Evolutionary conservation across 768 basidiomycete species (phyloP).

Genomic region (Suillus subaureus): DNA sequence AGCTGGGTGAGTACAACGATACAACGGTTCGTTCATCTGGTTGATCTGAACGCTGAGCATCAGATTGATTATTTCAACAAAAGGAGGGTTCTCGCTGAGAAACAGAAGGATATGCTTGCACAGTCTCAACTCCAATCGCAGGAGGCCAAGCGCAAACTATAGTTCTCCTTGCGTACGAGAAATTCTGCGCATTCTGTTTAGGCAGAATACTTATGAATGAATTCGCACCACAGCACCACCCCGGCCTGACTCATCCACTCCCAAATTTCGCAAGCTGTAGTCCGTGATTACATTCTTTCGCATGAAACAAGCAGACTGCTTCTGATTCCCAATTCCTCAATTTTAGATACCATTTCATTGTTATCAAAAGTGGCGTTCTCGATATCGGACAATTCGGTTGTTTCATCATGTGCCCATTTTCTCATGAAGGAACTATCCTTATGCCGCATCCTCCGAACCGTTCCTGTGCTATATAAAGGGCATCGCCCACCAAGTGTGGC

Average conservation of each 20-base stretch:
- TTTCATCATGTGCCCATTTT: neutral
- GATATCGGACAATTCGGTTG: neutral
- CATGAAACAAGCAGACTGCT: neutral
- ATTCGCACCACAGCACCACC: neutral
- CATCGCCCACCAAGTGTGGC: neutral
- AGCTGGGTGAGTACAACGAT: constrained; percentile 73
- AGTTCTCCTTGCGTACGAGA: constrained; percentile 3
- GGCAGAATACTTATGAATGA: constrained; percentile 2
- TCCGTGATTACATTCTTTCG: neutral
- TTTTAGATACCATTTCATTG: neutral
- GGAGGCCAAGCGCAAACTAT: constrained; percentile 25
- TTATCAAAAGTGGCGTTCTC: neutral
- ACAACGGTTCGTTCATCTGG: constrained; percentile 3
- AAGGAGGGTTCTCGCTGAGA: constrained; percentile 77
- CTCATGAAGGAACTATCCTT: neutral
- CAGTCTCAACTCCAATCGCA: constrained; percentile 42
- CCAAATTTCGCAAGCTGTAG: neutral
- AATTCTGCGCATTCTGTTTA: no score
- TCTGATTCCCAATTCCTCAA: neutral
- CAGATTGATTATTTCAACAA: constrained; percentile 97
- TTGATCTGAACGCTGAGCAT: neutral
- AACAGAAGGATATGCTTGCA: constrained; percentile 72
- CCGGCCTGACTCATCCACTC: neutral
- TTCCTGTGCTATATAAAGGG: neutral
- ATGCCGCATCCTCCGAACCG: neutral